A percentile compares a stretch with the other conserved stretches of the same genome.
phyloP scores from a whole-genome alignment of 2,329 filamentous ascomycete species.

The Diaporthe ampelina region DNA sequence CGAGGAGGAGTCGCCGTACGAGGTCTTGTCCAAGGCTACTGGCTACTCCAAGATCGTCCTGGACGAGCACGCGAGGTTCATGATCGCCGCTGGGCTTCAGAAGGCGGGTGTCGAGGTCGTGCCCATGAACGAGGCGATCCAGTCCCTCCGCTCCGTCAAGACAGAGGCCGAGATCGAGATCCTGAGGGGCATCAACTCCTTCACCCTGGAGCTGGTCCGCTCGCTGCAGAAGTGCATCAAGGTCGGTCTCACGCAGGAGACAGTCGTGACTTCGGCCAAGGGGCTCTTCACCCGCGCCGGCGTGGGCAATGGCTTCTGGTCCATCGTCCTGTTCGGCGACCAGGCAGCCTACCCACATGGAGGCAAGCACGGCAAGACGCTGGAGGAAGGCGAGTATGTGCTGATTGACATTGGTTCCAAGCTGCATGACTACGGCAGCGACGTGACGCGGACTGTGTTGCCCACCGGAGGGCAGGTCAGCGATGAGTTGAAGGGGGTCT shows the following conservation, averaged over 20 bases:
- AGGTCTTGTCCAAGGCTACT: conserved; percentile 44
- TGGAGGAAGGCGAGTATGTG: conserved; percentile 48
- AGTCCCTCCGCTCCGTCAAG: conserved; percentile 48
- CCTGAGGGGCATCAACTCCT: conserved; percentile 47
- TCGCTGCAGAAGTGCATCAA: conserved; percentile 47
- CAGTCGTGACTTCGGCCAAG: conserved; percentile 43
- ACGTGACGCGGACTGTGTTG: conserved; percentile 49
- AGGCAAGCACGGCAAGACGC: conserved; percentile 46
- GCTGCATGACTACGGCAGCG: conserved; percentile 49
- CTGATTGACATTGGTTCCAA: conserved; percentile 49
- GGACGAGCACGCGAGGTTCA: conserved; percentile 49
- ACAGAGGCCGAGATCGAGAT: conserved; percentile 48
- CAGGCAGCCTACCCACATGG: conserved; percentile 49
- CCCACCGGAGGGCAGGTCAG: conserved; percentile 44
- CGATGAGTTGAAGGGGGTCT: conserved; percentile 46
- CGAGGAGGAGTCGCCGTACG: conserved; percentile 48
- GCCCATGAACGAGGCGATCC: conserved; percentile 47
- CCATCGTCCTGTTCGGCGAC: conserved; percentile 49
- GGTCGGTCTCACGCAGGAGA: conserved; percentile 47
- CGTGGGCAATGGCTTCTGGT: conserved; percentile 48
- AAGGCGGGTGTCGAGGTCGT: conserved; percentile 47
- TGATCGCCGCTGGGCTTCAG: conserved; percentile 49
- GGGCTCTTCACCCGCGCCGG: conserved; percentile 47
- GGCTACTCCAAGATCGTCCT: conserved; percentile 47
- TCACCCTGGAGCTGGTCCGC: conserved; percentile 48